Conservation (phyloP, 75 land plant species). For the Pinus tabuliformis region DNA sequence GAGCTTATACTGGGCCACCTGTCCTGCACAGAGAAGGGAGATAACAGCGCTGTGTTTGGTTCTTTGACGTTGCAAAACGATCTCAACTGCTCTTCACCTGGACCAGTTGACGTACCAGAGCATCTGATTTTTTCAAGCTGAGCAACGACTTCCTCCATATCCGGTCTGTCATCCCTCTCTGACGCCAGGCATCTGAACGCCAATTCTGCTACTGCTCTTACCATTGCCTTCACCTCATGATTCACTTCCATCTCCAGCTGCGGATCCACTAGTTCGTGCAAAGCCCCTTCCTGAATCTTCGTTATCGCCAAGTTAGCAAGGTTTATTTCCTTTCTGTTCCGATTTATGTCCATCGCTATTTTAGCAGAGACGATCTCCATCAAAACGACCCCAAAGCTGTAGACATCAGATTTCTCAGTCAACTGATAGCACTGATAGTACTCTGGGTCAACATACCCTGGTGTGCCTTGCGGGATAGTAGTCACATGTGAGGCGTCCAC, state of each 20-base stretch:
- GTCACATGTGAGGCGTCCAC: conserved; percentile 37
- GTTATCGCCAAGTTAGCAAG: not conserved
- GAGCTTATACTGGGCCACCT: conserved; percentile 29
- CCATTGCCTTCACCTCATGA: conserved; percentile 15
- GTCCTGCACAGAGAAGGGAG: conserved; percentile 42
- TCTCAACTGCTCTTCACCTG: too few relatives aligned
- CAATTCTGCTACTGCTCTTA: conserved; percentile 29
- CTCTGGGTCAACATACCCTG: conserved; percentile 42
- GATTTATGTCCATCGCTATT: not conserved
- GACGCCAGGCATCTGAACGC: conserved; percentile 32
- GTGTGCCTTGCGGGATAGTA: conserved; percentile 46
- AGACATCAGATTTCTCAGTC: conserved; percentile 63
- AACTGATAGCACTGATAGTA: conserved; percentile 57
- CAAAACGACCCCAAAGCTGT: conserved; percentile 84
- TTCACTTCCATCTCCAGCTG: conserved; percentile 10
- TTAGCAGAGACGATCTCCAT: conserved; percentile 34
- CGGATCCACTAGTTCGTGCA: conserved; percentile 4
- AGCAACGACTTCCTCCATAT: conserved; percentile 25
- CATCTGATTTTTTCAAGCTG: not conserved
- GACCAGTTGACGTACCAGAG: too few relatives aligned
- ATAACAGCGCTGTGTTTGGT: conserved; percentile 11
- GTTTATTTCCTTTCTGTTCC: not conserved
- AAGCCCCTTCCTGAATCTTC: not conserved
- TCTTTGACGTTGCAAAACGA: too few relatives aligned
- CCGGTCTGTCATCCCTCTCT: conserved; percentile 32